Evolutionary conservation across 2,329 filamentous ascomycete genomes (phyloP), one percentile per base, ranked within the genome.

Genomic region (Xylaria digitata): DNA sequence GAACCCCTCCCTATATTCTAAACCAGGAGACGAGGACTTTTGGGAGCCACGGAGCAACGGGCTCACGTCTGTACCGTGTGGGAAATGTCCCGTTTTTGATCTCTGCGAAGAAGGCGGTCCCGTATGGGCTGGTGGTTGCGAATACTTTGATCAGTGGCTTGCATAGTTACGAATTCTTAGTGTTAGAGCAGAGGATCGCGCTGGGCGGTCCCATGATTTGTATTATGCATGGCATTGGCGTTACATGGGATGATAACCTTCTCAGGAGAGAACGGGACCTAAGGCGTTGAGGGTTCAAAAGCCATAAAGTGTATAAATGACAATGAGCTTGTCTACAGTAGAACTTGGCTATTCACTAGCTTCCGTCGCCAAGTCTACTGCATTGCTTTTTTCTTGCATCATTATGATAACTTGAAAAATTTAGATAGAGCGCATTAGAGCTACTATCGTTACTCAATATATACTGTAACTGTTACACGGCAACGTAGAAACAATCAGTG

Each of bases 81-180:
- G 95, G 1, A 86, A 89, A 62, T 99, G 96, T 79, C 96, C 96
- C 0, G 95, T 97, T 2, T 97, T 97, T 77, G 91, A 96, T 65
- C 85, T 98, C 1, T 99, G 96, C 77, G 91, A 93, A 71, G 93
- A 97, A 67, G 94, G 93, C 6, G 95, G 95, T 0, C 93, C 94
- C 0, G 93, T 99, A 23, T 96, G 91, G 74, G 93, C 95, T 0
- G 91, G 89, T 71, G 97, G 91, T 57, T 99, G 96, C 79, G 91
- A 93, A 61, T 99, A 99, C 77, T 97, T 97, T 76, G 87, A 92
- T 70, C 87, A 90, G 59, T 99, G 96, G 96, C 80, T 97, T 52
- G 86, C 74, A 82, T 70, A 72, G 58, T 21, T 53, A 49, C 40
- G 34, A 7, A 56, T 49, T 17, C 34, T 49, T 37, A 11, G 34